These are phyloP conservation scores for Pouteria campechiana DNA, from an alignment of 179 eudicot genomes.

Conservation along the genomic window DNA sequence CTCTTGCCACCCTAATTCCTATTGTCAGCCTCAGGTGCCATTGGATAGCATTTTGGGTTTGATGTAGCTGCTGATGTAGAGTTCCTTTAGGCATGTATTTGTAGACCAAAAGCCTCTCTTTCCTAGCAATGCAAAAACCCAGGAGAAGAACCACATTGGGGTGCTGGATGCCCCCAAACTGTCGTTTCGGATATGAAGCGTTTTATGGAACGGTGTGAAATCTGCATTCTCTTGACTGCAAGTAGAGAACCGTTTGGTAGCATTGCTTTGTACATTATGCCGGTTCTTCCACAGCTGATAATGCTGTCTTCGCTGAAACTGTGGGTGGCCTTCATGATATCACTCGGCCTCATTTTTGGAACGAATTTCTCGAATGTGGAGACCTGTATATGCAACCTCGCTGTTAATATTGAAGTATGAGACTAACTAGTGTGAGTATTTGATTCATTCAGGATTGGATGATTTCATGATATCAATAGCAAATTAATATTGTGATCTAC, in stretches of 20 bases:
- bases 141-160: conserved; percentile 68
- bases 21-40: conserved; percentile 79
- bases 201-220: conserved; percentile 63
- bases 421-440: too few species aligned
- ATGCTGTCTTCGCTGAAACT: conserved; percentile 64
- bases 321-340: conserved; percentile 83
- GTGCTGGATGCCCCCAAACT: conserved; percentile 64
- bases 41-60: conserved; percentile 36
- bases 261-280: conserved; percentile 64
- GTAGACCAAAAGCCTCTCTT: conserved; percentile 68
- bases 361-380: conserved; percentile 68
- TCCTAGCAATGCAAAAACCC: conserved; percentile 69
- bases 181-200: conserved; percentile 73
- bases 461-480: too few species aligned
- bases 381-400: conserved; percentile 20
- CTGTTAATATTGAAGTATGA: not conserved
- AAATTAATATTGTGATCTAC: too few species aligned
- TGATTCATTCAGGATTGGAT: too few species aligned
- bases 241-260: conserved; percentile 59
- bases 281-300: conserved; percentile 61
- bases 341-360: conserved; percentile 61
- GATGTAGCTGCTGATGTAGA: conserved; percentile 49
- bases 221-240: conserved; percentile 71
- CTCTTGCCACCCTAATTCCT: conserved; percentile 70
- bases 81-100: conserved; percentile 68